Evolutionary conservation across 108 stramenopile genomes (phyloP).

Genomic region (Poteriospumella lacustris): DNA sequence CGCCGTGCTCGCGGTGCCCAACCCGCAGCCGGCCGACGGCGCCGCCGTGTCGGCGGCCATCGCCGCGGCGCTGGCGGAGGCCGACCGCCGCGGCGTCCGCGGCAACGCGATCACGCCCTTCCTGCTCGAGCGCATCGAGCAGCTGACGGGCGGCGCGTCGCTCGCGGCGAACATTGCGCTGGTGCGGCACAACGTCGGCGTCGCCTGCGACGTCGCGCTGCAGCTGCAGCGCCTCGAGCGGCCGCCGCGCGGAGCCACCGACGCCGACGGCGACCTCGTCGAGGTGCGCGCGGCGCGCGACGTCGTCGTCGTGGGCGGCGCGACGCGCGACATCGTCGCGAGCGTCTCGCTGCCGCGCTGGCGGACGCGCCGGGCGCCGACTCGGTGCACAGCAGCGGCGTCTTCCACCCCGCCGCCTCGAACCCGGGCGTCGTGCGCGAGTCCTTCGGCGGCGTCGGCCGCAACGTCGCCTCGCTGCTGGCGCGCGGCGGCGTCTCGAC

Average conservation of each 20-base stretch:
- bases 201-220: slow-evolving; percentile 56
- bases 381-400: slow-evolving; percentile 37
- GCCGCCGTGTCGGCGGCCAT: slow-evolving; percentile 74
- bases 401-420: slow-evolving; percentile 34
- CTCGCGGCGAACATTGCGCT: slow-evolving; percentile 74
- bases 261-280: slow-evolving; percentile 8
- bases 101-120: slow-evolving; percentile 90
- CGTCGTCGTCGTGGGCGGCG: slow-evolving; percentile 74
- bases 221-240: not conserved
- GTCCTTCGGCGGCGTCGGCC: slow-evolving; percentile 50
- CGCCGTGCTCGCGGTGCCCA: slow-evolving; percentile 89
- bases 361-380: too few relatives aligned
- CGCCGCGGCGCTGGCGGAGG: slow-evolving; percentile 66
- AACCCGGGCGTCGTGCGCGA: slow-evolving; percentile 38
- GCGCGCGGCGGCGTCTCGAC: slow-evolving; percentile 49
- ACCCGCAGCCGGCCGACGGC: slow-evolving; percentile 72
- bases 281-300: not conserved
- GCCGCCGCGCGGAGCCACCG: not conserved
- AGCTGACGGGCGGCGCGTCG: slow-evolving; percentile 50
- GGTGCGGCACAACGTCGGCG: slow-evolving; percentile 75
- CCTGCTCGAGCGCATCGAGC: slow-evolving; percentile 65
- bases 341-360: slow-evolving; percentile 48
- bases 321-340: slow-evolving; percentile 70
- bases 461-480: slow-evolving; percentile 49
- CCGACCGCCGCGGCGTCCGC: slow-evolving; percentile 53